Evolutionary conservation across 108 stramenopile genomes (phyloP), one percentile per base, ranked within the genome.

Genomic region (Nitzschia sp.): DNA sequence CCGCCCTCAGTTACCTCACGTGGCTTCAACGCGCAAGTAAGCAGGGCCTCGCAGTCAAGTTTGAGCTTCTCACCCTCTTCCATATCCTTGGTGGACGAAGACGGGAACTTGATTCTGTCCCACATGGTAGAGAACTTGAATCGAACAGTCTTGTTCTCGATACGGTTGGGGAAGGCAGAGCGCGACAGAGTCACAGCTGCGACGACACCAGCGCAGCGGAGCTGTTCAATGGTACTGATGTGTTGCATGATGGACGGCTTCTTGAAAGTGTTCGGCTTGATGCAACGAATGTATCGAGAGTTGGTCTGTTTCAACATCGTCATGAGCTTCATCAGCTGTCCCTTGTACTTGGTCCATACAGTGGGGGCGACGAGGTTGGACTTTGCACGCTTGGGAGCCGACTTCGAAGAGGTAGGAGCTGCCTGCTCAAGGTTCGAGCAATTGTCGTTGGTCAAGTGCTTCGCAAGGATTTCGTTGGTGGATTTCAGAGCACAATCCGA

Each of bases 201-300:
- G 34, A 98, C 83, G 29, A 99, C 95, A 55, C 98, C 97, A n/a
- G 95, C 94, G 68, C 95, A 99, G 46, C 97, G 88, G 24, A 99
- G 88, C 70, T 99, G 98, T 47, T 95, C 92, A 30, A 96, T 82
- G 26, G 95, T 88, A 62, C 92, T 87, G 32, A 79, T 56, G 27
- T 82, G 89, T 48, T 96, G 88, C 82, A 98, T 94, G 36, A 85
- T 79, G 29, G 75, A 70, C 17, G 96, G 93, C 38, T 81, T 54
- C 62, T 93, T 89, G 1, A 82, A 71, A 15, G 89, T 75, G 71
- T 93, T 95, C 9, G 94, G 91, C 74, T 95, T 95, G 71, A 95
- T 85, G 66, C 94, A 95, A 26, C 92, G 90, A 60, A 95, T 93
- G 84, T 95, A 95, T 54, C 90, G 79, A 3, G 96, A 91, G 53